phyloP scores from a whole-genome alignment of 2,329 filamentous ascomycete genomes.

The Pseudocercospora eumusae region DNA sequence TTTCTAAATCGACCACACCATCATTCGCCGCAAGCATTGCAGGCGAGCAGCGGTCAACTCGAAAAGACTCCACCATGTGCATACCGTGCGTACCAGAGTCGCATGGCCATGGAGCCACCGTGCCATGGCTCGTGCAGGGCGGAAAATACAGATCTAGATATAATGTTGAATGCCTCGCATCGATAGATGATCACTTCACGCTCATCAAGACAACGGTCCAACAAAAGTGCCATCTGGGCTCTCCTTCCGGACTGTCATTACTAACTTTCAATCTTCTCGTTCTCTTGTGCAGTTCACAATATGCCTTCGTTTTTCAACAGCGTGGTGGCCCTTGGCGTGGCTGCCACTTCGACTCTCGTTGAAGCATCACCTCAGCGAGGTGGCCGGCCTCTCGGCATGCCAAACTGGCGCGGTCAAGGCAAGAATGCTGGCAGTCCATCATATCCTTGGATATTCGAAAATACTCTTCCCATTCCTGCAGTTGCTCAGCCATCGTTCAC shows the following conservation, averaged over 20 bases:
- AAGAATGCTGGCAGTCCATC: conserved; percentile 27
- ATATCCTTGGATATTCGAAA: conserved; percentile 30
- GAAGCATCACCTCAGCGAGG: conserved; percentile 16
- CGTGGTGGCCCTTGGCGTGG: conserved; percentile 16
- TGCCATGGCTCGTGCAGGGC: neutral
- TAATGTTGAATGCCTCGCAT: neutral
- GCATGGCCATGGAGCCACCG: conserved; percentile 1
- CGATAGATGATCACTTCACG: neutral
- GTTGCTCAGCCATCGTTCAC: conserved; percentile 37
- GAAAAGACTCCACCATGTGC: conserved; percentile 1
- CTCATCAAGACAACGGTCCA: neutral
- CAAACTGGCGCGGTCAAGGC: conserved; percentile 24
- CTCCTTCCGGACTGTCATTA: neutral
- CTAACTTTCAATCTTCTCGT: neutral
- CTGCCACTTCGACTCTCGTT: conserved; percentile 16
- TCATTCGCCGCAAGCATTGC: neutral
- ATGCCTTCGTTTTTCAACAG: conserved; percentile 8
- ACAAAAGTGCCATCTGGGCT: too few species aligned
- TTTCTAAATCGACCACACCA: conserved; percentile 1
- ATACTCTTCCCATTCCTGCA: conserved; percentile 28
- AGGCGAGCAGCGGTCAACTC: neutral
- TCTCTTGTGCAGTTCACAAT: neutral
- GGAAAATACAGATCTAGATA: neutral
- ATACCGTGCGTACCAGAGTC: neutral
- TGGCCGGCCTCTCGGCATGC: conserved; percentile 3